Base-by-base conservation (phyloP, 31 red algal genomes). In the Porphyra umbilicalis region DNA sequence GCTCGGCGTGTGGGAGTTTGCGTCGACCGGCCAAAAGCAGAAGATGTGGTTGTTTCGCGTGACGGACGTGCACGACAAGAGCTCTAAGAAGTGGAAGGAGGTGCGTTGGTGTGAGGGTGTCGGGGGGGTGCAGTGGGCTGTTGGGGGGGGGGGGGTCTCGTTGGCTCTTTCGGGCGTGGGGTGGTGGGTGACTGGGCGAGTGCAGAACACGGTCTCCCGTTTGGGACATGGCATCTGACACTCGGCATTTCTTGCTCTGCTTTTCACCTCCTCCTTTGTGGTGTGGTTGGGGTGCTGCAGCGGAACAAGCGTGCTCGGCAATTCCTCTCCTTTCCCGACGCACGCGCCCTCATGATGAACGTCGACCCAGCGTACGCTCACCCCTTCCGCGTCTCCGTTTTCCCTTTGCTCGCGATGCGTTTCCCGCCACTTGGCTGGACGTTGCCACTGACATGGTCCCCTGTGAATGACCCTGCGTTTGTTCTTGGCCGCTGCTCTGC, bases 1-100 rank as follows among this genome's bases (percentile, higher is more conserved):
- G 79, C 75, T 98, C 15, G 96, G 96, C 35, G 78, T 77, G 36
- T 98, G 93, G 92, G 80, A 35, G 18, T 83, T 90, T 68, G 38
- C 75, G 33, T 83, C 77, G 42, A 85, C 76, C 25, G 84, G 83
- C 29, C 81, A 94, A 75, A 80, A 89, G 80, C 86, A 92, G 40
- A 92, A 88, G 76, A 94, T 97, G 92, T 97, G 80, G 83, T 35
- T 97, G 42, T 34, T 97, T 14, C 82, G 75, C 32, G 95, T 97
- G 31, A 84, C 88, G 34, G 85, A 87, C 34, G 93, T 88, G 68
- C 67, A 85, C 79, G 57, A 46, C 30, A 32, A 33, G 11, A 32
- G 40, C 74, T 89, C 90, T 42, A 80, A 85, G 75, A 81, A 75
- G 67, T 97, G 94, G 94, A 90, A 93, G 81, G 94, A 97, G 84